Evolutionary conservation across 1,284 basidiomycete species (phyloP).

Genomic region (Cryptococcus neoformans): DNA sequence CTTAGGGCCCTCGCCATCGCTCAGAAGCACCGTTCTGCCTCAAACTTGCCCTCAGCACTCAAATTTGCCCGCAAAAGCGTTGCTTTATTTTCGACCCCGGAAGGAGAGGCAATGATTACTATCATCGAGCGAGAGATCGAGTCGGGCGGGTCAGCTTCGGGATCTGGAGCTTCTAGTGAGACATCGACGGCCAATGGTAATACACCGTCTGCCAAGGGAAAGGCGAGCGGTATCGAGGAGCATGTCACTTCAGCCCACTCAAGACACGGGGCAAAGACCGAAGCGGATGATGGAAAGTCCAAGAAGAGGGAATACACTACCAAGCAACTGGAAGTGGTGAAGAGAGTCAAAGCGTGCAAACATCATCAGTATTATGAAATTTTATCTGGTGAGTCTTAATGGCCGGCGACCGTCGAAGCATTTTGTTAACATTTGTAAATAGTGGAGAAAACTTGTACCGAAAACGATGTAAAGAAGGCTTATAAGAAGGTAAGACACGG

Average conservation of each 20-base stretch:
- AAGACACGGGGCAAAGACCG: slow-evolving; percentile 4
- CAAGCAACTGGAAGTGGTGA: slow-evolving; percentile 82
- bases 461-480: slow-evolving; percentile 90
- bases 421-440: neutral
- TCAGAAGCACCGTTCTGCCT: slow-evolving; percentile 65
- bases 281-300: slow-evolving; percentile 21
- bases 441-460: slow-evolving; percentile 80
- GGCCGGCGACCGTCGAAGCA: neutral
- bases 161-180: neutral
- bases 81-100: slow-evolving; percentile 71
- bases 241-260: slow-evolving; percentile 44
- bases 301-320: slow-evolving; percentile 78
- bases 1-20: slow-evolving; percentile 74
- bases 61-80: slow-evolving; percentile 91
- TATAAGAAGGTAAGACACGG: slow-evolving; percentile 78
- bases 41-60: slow-evolving; percentile 71
- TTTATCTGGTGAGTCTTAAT: slow-evolving; percentile 54
- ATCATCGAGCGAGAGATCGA: slow-evolving; percentile 48
- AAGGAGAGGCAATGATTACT: slow-evolving; percentile 58
- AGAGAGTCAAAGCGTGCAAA: slow-evolving; percentile 79
- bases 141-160: slow-evolving; percentile 18
- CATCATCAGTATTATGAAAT: slow-evolving; percentile 94
- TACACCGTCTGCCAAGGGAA: slow-evolving; percentile 17
- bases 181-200: slow-evolving; percentile 6
- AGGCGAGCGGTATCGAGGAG: slow-evolving; percentile 45